phyloP scores from a whole-genome alignment of 768 basidiomycete genomes.

The Tephrocybe sp. region DNA sequence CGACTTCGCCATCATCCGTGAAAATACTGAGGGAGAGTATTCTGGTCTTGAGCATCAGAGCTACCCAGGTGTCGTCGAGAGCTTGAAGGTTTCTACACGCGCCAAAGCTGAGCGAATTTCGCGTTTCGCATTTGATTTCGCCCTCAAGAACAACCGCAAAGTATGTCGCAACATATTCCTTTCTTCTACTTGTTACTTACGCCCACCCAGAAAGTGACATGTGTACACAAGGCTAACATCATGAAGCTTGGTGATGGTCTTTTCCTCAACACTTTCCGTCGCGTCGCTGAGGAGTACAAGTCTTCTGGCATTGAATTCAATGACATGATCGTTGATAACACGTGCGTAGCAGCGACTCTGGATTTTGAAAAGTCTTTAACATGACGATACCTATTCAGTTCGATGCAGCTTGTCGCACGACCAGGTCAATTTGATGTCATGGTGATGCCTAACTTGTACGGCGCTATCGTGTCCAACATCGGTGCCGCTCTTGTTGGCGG shows the following conservation, averaged over 20 bases:
- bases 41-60: slow-evolving; percentile 98
- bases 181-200: slow-evolving; percentile 4
- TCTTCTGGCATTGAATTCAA: slow-evolving; percentile 89
- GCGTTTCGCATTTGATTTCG: slow-evolving; percentile 98
- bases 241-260: slow-evolving; percentile 99
- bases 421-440: slow-evolving; percentile 98
- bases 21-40: slow-evolving; percentile 99
- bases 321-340: slow-evolving; percentile 99
- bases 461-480: slow-evolving; percentile 97
- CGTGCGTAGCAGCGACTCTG: slow-evolving; percentile 54
- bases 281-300: slow-evolving; percentile 95
- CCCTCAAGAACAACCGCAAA: slow-evolving; percentile 97
- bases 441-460: slow-evolving; percentile 98
- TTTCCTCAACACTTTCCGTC: slow-evolving; percentile 97
- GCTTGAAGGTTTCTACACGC: slow-evolving; percentile 93
- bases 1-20: slow-evolving; percentile 98
- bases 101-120: slow-evolving; percentile 95
- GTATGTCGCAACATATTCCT: slow-evolving; percentile 35
- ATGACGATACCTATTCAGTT: slow-evolving; percentile 41
- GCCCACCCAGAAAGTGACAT: slow-evolving; percentile 86
- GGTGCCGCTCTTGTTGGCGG: slow-evolving; percentile 98
- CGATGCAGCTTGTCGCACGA: slow-evolving; percentile 98
- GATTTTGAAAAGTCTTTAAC: background rate
- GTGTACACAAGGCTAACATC: slow-evolving; percentile 99
- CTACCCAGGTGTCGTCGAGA: slow-evolving; percentile 98